Evolutionary conservation across 1,284 basidiomycete genomes (phyloP).

Genomic region (Porphyrellus sp.): DNA sequence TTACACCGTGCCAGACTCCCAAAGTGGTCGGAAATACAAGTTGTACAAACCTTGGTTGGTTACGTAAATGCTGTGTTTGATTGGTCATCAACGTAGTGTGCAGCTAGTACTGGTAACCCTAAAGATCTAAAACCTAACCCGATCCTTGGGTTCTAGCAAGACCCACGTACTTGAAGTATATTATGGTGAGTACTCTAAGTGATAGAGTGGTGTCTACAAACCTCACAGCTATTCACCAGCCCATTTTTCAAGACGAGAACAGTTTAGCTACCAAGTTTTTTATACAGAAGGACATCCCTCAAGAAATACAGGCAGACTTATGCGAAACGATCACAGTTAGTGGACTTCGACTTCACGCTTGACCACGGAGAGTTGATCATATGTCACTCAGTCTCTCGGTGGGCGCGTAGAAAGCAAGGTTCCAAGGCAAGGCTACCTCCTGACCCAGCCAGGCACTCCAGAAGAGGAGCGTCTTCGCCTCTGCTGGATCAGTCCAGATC

Average conservation of each 20-base stretch:
- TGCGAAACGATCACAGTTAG: constrained; percentile 65
- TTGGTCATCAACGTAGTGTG: constrained; percentile 13
- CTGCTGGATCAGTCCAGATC: constrained; percentile 62
- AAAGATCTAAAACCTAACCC: constrained; percentile 40
- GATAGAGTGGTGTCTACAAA: neutral
- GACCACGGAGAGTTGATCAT: constrained; percentile 9
- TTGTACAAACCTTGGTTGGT: too few species aligned
- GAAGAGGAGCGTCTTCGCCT: constrained; percentile 69
- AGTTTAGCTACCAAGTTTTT: constrained; percentile 74
- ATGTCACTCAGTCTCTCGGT: constrained; percentile 51
- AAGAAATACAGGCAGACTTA: constrained; percentile 62
- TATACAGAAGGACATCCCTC: constrained; percentile 71
- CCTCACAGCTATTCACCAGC: constrained; percentile 33
- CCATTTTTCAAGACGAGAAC: constrained; percentile 64
- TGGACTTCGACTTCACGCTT: neutral
- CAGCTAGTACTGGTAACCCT: constrained; percentile 4
- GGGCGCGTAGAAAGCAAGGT: constrained; percentile 74
- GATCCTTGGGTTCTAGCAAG: constrained; percentile 32
- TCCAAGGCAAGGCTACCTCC: constrained; percentile 67
- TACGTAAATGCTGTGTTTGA: neutral
- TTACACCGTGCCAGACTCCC: constrained; percentile 37
- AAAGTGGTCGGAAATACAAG: too few species aligned
- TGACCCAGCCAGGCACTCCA: constrained; percentile 61
- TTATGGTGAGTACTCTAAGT: constrained; percentile 27
- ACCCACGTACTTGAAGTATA: neutral